Evolutionary conservation across 2,329 filamentous ascomycete species (phyloP), one percentile per base, ranked within the genome.

Genomic region (Aspergillus persii): DNA sequence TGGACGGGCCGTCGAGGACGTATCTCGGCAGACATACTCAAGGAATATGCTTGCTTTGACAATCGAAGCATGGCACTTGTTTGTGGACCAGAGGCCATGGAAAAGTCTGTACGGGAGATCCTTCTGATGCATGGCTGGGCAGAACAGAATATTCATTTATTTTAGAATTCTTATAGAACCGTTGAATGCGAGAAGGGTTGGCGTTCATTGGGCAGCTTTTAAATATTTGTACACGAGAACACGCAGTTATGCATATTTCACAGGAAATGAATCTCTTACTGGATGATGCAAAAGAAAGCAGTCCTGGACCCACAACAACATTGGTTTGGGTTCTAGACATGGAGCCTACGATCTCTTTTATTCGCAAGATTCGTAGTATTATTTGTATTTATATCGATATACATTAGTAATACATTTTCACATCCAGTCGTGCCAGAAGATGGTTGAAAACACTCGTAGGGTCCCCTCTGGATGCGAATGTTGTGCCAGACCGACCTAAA

Each of bases 31-130:
- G 79, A 81, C 2, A 72, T 96, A 57, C 76, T 95, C 33, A 78
- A 84, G 63, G 81, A 84, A 61, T 83, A 91, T 71, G 78, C 63
- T 36, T 63, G 68, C 44, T 71, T 63, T n/a, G 79, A 78, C 0
- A 81, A 84, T 61, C 81, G 83, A 11, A 72, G 74, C 27, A 72
- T 96, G 80, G 86, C 91, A 12, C 75, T 96, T 59, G 81, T 96
- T 15, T 96, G 92, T 76, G 92, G 92, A 2, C 92, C 92, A 0
- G 85, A 83, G 65, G 77, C 87, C 3, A 79, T 96, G 79, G 91
- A 96, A 76, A 87, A 86, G 68, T 85, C 81, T 58, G 86, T 85
- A 3, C 82, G 83, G 63, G 72, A 77, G 50, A 83, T 84, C 29
- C 71, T 90, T 67, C 71, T 81, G 56, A 81, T 79, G 11, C 77